Percentiles rank a stretch among this genome's conserved stretches.
Conservation (phyloP, 2,329 filamentous ascomycete species). For the Alternaria ventricosa region DNA sequence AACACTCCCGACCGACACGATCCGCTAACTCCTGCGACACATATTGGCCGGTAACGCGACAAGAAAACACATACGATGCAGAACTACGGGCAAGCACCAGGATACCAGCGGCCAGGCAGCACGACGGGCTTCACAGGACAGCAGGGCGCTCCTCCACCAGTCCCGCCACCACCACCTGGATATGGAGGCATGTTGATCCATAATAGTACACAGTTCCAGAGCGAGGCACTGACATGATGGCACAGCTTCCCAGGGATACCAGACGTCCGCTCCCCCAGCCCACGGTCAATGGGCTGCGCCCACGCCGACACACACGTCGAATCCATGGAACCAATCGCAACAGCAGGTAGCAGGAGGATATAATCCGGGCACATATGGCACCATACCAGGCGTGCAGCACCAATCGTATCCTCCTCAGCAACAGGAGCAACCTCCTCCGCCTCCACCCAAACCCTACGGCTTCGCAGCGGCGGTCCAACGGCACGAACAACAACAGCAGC, state of each 20-base stretch:
- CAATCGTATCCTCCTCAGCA: constrained; percentile 31
- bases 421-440: constrained; percentile 43
- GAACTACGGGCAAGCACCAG: constrained; percentile 38
- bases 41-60: neutral
- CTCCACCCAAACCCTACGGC: constrained; percentile 45
- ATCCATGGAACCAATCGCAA: constrained; percentile 34
- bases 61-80: constrained; percentile 32
- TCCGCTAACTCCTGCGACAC: neutral
- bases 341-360: constrained; percentile 34
- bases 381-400: constrained; percentile 34
- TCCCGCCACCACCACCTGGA: constrained; percentile 31
- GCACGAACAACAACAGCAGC: constrained; percentile 24
- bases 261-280: constrained; percentile 27
- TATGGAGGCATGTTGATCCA: constrained; percentile 34
- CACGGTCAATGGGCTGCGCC: constrained; percentile 43
- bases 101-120: constrained; percentile 42
- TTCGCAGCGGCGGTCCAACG: constrained; percentile 37
- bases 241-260: constrained; percentile 30
- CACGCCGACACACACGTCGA: constrained; percentile 22
- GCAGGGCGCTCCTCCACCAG: constrained; percentile 14
- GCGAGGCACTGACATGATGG: constrained; percentile 1
- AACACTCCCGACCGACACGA: neutral
- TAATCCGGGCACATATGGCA: constrained; percentile 44
- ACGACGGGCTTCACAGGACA: constrained; percentile 38
- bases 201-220: neutral